phyloP scores from a whole-genome alignment of 192 early-diverging fungal species.

The Gamsiella multidivaricata region DNA sequence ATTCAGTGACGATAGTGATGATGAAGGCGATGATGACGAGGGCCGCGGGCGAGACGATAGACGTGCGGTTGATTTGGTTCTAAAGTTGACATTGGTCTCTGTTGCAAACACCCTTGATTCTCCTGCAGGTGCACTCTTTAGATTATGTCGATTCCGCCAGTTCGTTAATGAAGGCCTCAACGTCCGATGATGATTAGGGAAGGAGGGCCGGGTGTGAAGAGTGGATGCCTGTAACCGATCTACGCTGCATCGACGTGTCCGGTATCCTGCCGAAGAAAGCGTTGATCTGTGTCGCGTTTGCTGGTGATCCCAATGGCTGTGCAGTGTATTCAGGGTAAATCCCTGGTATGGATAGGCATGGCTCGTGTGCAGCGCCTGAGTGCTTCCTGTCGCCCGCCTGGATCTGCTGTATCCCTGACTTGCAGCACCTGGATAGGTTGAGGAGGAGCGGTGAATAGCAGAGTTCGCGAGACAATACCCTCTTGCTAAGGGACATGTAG shows the following conservation, averaged over 20 bases:
- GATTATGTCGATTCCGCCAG: constrained; percentile 1
- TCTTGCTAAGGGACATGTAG: constrained; percentile 23
- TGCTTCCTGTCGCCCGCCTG: not conserved
- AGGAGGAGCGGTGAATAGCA: not conserved
- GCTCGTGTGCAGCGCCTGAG: too few relatives aligned
- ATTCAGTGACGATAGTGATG: not conserved
- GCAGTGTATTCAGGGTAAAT: not conserved
- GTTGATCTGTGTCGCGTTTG: constrained; percentile 6
- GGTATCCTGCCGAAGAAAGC: not conserved
- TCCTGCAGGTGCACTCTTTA: not conserved
- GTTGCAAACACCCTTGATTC: not conserved
- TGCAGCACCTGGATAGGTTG: not conserved
- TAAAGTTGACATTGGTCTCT: too few relatives aligned
- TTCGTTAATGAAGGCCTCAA: constrained; percentile 1
- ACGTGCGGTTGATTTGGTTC: not conserved
- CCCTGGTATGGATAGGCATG: not conserved
- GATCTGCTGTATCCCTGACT: not conserved
- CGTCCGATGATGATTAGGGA: constrained; percentile 10
- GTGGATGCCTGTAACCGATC: not conserved
- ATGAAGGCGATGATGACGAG: not conserved
- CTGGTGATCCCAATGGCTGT: not conserved
- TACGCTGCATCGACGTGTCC: not conserved
- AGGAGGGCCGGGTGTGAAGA: not conserved
- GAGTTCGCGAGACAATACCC: not conserved
- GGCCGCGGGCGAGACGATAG: not conserved